Percentiles rank a stretch among this genome's conserved stretches.
Evolutionary conservation across 2,329 filamentous ascomycete species (phyloP).

Genomic region (Westerdykella aurantiaca): DNA sequence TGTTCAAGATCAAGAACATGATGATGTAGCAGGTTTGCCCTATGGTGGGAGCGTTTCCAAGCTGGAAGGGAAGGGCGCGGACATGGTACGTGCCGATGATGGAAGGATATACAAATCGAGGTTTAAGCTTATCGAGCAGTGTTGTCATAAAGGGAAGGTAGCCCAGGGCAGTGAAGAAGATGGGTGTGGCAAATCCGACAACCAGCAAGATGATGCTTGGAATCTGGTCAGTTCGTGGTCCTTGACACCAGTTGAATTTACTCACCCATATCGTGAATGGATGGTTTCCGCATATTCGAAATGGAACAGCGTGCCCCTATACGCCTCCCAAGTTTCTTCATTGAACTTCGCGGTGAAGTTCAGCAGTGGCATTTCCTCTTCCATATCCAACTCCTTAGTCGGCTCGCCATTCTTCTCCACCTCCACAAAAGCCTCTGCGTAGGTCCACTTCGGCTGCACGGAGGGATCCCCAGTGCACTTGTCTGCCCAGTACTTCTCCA

Average conservation of each 20-base stretch:
- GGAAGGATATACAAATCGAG: slow-evolving; percentile 9
- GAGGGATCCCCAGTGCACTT: slow-evolving; percentile 8
- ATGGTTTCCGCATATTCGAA: slow-evolving; percentile 9
- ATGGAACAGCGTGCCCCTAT: slow-evolving; percentile 5
- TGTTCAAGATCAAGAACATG: slow-evolving; percentile 16
- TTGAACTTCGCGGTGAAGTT: slow-evolving; percentile 5
- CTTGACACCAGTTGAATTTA: neutral
- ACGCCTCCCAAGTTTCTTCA: slow-evolving; percentile 1
- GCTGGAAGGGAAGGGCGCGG: slow-evolving; percentile 5
- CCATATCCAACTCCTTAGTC: slow-evolving; percentile 3
- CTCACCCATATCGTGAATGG: slow-evolving; percentile 13
- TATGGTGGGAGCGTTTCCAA: slow-evolving; percentile 36
- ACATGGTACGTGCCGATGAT: slow-evolving; percentile 9
- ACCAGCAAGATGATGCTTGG: slow-evolving; percentile 9
- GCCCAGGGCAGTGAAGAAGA: slow-evolving; percentile 6
- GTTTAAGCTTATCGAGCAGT: slow-evolving; percentile 6
- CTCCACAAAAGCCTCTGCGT: slow-evolving; percentile 8
- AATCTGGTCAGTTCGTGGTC: neutral
- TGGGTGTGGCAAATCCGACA: slow-evolving; percentile 9
- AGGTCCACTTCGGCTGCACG: slow-evolving; percentile 14
- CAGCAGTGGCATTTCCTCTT: slow-evolving; percentile 4
- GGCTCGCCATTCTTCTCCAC: slow-evolving; percentile 1
- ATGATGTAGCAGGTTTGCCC: slow-evolving; percentile 44
- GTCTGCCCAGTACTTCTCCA: slow-evolving; percentile 14
- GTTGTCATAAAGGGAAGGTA: slow-evolving; percentile 6